These are phyloP conservation scores for Didymellaceae sp. DNA, from an alignment of 2,329 filamentous ascomycete genomes.

Conservation along the genomic window DNA sequence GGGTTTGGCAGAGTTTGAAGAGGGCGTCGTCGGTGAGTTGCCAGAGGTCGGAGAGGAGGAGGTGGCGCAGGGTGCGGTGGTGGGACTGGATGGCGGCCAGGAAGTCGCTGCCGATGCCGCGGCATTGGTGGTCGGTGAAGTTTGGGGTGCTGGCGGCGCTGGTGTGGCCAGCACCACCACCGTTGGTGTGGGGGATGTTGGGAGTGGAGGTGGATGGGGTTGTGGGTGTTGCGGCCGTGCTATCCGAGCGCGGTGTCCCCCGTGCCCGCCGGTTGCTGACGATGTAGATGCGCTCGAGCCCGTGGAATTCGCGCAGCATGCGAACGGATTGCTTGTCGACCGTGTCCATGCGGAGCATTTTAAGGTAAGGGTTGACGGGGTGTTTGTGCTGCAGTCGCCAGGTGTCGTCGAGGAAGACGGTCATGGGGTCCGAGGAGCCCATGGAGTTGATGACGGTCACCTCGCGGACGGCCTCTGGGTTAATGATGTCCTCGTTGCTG, in stretches of 20 bases:
- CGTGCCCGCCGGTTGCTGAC: constrained; percentile 49
- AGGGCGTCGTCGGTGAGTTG: constrained; percentile 57
- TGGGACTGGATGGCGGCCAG: constrained; percentile 59
- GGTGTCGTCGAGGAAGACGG: constrained; percentile 63
- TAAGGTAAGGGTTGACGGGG: constrained; percentile 49
- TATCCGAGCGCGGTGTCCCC: constrained; percentile 33
- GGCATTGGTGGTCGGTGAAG: constrained; percentile 35
- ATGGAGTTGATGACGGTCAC: constrained; percentile 63
- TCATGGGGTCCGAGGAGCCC: constrained; percentile 53
- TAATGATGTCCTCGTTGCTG: constrained; percentile 55
- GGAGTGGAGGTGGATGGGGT: constrained; percentile 37
- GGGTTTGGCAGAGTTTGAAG: constrained; percentile 59
- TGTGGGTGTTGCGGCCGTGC: constrained; percentile 35
- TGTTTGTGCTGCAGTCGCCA: constrained; percentile 52
- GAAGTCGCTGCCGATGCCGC: constrained; percentile 53
- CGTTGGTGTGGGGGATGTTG: constrained; percentile 22
- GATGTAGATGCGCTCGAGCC: constrained; percentile 61
- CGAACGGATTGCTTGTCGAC: constrained; percentile 54
- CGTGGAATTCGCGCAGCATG: constrained; percentile 52
- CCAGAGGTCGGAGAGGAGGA: constrained; percentile 65
- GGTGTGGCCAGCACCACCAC: neutral
- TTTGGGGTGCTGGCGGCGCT: constrained; percentile 32
- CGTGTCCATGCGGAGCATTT: constrained; percentile 58
- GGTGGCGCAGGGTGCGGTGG: constrained; percentile 60
- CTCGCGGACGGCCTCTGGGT: constrained; percentile 52